Evolutionary conservation across 1,284 basidiomycete species (phyloP), one percentile per base, ranked within the genome.

Genomic region (Malassezia pachydermatis): DNA sequence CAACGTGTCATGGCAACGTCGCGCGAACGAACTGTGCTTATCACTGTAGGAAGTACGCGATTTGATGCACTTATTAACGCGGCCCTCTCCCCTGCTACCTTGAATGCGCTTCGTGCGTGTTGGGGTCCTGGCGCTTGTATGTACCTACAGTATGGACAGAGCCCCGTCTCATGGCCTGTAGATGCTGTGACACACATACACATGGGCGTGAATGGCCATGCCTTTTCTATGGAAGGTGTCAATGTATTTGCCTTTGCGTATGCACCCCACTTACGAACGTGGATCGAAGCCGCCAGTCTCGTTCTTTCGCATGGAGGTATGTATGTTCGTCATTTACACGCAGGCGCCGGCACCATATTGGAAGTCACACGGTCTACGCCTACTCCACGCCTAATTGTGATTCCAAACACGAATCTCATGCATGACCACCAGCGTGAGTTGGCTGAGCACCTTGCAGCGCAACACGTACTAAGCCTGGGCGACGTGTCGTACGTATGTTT

Each of bases 361-460:
- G 86, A 90, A 40, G 86, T 84, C 10, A 76, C 96, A 35, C 78
- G 89, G 22, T 54, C 76, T 79, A 42, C 38, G 13, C 25, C 46
- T 7, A 41, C 44, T 25, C 86, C 84, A 62, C 79, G 80, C 6
- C 75, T 96, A 57, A 81, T 98, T 55, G 84, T 87, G 11, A 82
- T 95, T 1, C 88, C 89, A 10, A 98, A 98, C 68, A 76, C 82
- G 25, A 82, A 84, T 2, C 75, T 98, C 38, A 80, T 92, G 74
- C 84, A 95, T 73, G 86, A 95, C 72, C 92, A 98, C 65, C 92
- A 98, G 75, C 77, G 81, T 36, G 88, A 98, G 66, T 76, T 98
- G 5, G 88, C 92, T 0, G 74, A 78, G 34, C 81, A 82, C 14
- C 27, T 51, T 14, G 33, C 16, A 5, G 17, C 17, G 23, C 30